Evolutionary conservation across 2,329 filamentous ascomycete species (phyloP).

Genomic region (Ascochyta fabae): DNA sequence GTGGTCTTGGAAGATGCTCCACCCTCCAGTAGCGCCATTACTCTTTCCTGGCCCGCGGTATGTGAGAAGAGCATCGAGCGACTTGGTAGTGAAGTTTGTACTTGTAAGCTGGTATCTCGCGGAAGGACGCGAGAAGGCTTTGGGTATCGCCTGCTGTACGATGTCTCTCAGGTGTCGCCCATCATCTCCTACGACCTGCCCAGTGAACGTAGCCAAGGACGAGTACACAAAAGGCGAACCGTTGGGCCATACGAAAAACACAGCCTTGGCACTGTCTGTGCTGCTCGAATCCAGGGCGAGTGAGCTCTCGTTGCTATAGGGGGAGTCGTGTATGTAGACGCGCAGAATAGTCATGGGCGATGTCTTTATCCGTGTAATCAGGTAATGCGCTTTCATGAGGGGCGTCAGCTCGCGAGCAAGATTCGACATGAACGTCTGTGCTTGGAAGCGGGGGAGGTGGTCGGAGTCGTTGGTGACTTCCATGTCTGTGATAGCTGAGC

Average conservation of each 20-base stretch:
- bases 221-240: constrained; percentile 77
- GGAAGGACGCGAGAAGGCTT: constrained; percentile 77
- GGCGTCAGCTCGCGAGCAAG: constrained; percentile 77
- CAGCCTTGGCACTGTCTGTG: constrained; percentile 69
- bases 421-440: constrained; percentile 77
- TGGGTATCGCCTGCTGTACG: constrained; percentile 79
- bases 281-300: constrained; percentile 39
- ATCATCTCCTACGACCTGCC: constrained; percentile 44
- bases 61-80: constrained; percentile 71
- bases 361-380: constrained; percentile 72
- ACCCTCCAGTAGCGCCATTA: constrained; percentile 77
- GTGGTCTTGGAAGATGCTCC: constrained; percentile 77
- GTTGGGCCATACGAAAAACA: constrained; percentile 84
- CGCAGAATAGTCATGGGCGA: constrained; percentile 77
- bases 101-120: constrained; percentile 72
- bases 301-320: constrained; percentile 67
- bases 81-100: constrained; percentile 74
- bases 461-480: constrained; percentile 50
- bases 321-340: constrained; percentile 79
- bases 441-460: constrained; percentile 73
- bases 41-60: constrained; percentile 72
- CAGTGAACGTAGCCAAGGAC: constrained; percentile 55
- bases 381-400: constrained; percentile 83
- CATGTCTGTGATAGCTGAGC: constrained; percentile 36
- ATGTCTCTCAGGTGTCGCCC: constrained; percentile 69